A percentile compares a stretch with the other conserved stretches of the same genome.
These are phyloP conservation scores for Sporothrix variecibatus DNA, from an alignment of 2,329 filamentous ascomycete species.

Conservation along the genomic window DNA sequence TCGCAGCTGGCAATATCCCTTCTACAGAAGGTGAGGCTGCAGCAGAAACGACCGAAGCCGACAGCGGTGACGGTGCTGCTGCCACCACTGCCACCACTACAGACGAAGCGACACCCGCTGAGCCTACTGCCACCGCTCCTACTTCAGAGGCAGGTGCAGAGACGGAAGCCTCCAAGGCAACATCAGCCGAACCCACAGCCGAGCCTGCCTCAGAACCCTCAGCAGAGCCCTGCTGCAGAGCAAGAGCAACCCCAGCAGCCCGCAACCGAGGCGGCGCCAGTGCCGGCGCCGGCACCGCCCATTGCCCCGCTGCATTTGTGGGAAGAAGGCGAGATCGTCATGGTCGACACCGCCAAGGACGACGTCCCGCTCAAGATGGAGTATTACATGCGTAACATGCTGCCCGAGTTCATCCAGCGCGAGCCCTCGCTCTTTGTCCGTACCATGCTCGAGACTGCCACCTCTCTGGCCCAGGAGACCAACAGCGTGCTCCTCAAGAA, in stretches of 20 bases:
- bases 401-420: slow-evolving; percentile 58
- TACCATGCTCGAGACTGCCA: slow-evolving; percentile 56
- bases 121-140: not conserved
- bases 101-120: not conserved
- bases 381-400: slow-evolving; percentile 59
- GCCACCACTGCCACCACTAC: not conserved
- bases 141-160: not conserved
- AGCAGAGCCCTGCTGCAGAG: not conserved
- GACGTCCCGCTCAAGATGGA: slow-evolving; percentile 62
- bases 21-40: not conserved
- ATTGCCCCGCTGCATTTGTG: slow-evolving; percentile 33
- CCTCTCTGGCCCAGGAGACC: slow-evolving; percentile 48
- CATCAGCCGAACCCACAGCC: not conserved
- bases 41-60: not conserved
- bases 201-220: not conserved
- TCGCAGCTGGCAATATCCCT: not conserved
- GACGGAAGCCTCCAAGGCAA: not conserved
- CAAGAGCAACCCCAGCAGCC: not conserved
- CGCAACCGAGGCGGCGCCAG: not conserved
- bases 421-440: slow-evolving; percentile 63
- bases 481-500: slow-evolving; percentile 58
- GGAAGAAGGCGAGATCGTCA: slow-evolving; percentile 43
- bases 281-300: slow-evolving; percentile 39
- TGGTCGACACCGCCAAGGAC: slow-evolving; percentile 63
- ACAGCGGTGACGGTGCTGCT: not conserved